Base-by-base conservation (phyloP, 768 basidiomycete species). In the Xerocomus brunneocitrinus region DNA sequence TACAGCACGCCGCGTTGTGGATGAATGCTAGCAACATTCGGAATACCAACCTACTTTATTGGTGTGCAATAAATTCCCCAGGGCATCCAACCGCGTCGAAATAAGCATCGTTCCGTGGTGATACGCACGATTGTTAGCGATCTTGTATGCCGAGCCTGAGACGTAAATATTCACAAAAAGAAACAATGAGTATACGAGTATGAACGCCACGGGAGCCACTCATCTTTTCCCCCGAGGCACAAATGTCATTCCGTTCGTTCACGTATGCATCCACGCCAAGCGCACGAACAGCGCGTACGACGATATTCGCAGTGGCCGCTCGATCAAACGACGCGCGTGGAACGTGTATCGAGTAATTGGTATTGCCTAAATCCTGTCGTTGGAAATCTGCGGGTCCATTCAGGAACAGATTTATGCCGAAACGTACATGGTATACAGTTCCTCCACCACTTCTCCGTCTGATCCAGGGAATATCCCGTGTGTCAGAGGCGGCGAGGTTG, bases 51-150 rank as follows among this genome's bases (percentile, higher is more conserved):
- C 50, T 54, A 89, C 91, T 73, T 89, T 87, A 50, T 79, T 72
- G 0, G 78, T 75, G 12, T 75, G 81, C 46, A 98, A 74, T 9
- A 92, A 70, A 56, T 87, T 81, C 0, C 90, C 87, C 8, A 99
- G 73, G 6, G 80, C 77, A 32, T 79, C 74, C 28, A 98, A 77
- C 43, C 78, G 72, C 3, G 93, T 92, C 8, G 90, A 86, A 22
- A 98, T 88, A 27, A 99, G 81, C 97, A 99, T 99, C 14, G 97
- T 99, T 0, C 97, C 97, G 61, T 99, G 97, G 62, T 98, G 95
- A 71, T 98, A 98, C 7, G 94, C 93, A 28, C 97, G 78, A 49
- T 83, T 82, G 60, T 84, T 89, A 41, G 88, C 86, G 51, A 99
- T 90, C 72, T 97, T 98, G 74, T 97, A 99, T 10, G 97, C 97